These are phyloP conservation scores for Epichloe amarillans DNA, from an alignment of 2,329 filamentous ascomycete genomes.

Conservation along the genomic window DNA sequence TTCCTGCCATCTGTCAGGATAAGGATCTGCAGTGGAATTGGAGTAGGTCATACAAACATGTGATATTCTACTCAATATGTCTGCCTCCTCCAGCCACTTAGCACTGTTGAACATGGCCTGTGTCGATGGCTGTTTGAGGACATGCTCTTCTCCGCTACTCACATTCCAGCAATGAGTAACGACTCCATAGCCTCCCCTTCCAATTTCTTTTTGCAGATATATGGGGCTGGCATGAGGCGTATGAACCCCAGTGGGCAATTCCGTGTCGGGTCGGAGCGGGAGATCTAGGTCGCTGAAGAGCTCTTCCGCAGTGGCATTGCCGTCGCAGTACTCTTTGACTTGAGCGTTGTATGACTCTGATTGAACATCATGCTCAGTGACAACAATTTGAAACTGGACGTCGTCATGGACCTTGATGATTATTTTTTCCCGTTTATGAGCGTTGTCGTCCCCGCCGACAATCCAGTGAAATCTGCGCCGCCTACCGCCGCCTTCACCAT, in stretches of 20 bases:
- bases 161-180: conserved; percentile 12
- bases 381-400: conserved; percentile 7
- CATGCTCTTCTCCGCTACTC: conserved; percentile 10
- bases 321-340: conserved; percentile 9
- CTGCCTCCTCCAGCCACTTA: neutral
- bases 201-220: conserved; percentile 7
- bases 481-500: conserved; percentile 6
- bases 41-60: conserved; percentile 8
- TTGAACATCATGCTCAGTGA: conserved; percentile 1
- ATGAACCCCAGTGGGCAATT: conserved; percentile 5
- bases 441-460: conserved; percentile 8
- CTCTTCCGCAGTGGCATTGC: conserved; percentile 6
- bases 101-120: neutral
- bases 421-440: conserved; percentile 1
- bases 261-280: conserved; percentile 1
- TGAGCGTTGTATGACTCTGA: conserved; percentile 10
- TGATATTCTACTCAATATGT: neutral
- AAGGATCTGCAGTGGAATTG: neutral
- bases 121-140: conserved; percentile 11
- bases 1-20: neutral
- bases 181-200: conserved; percentile 9
- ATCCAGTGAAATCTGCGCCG: conserved; percentile 14
- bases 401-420: conserved; percentile 2
- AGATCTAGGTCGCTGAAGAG: conserved; percentile 7
- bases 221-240: conserved; percentile 7